Conservation (phyloP, 176 grass and related monocot genomes). For the Avena atlantica region DNA sequence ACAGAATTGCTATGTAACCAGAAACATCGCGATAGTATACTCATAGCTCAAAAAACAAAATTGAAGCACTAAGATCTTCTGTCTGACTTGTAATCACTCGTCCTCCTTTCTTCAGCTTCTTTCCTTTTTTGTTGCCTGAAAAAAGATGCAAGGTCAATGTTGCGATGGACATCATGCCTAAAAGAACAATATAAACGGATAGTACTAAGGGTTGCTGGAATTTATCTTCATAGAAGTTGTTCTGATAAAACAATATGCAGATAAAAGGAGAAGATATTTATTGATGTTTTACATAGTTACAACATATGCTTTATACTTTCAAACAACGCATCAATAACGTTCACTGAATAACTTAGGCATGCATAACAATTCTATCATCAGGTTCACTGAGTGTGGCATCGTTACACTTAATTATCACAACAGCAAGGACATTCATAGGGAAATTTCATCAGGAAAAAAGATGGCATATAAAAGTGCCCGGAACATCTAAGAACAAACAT, state of each 20-base stretch:
- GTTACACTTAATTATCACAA: not conserved
- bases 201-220: not conserved
- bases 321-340: not conserved
- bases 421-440: not conserved
- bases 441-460: not conserved
- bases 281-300: not conserved
- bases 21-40: constrained; percentile 2
- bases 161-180: not conserved
- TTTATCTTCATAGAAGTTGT: not conserved
- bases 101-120: constrained; percentile 81
- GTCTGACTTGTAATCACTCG: constrained; percentile 71
- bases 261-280: not conserved
- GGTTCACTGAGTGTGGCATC: not conserved
- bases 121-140: constrained; percentile 90
- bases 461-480: not conserved
- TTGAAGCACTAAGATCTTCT: constrained; percentile 54
- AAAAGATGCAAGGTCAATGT: constrained; percentile 39
- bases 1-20: constrained; percentile 30
- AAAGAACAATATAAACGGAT: not conserved
- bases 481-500: constrained; percentile 3
- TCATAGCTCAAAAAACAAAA: not conserved
- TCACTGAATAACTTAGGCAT: not conserved
- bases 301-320: not conserved
- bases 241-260: not conserved
- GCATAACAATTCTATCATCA: not conserved